Evolutionary conservation across 805 yeast genomes (phyloP).

Genomic region (Priceomyces castillae): DNA sequence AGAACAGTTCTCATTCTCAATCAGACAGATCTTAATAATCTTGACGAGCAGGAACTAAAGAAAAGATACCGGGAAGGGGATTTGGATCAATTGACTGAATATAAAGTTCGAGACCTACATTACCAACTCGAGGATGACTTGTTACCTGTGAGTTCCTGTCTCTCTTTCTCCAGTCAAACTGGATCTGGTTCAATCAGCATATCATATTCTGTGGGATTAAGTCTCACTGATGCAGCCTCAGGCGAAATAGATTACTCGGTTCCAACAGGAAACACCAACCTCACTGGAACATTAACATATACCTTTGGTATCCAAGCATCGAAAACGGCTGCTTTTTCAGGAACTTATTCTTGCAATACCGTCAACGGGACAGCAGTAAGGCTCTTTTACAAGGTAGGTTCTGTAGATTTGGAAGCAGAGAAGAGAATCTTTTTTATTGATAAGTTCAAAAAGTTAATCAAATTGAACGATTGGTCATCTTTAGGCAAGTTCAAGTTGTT

Average conservation of each 20-base stretch:
- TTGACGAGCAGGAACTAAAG: background rate
- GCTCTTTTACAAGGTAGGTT: constrained; percentile 15
- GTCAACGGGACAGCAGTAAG: constrained; percentile 14
- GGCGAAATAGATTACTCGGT: constrained; percentile 3
- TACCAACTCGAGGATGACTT: constrained; percentile 7
- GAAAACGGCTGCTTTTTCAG: constrained; percentile 10
- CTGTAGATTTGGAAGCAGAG: constrained; percentile 9
- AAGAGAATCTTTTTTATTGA: constrained; percentile 10
- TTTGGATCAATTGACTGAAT: background rate
- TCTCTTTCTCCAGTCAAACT: constrained; percentile 6
- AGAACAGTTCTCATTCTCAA: constrained; percentile 12
- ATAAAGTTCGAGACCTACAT: background rate
- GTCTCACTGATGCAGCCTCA: constrained; percentile 4
- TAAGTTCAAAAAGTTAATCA: constrained; percentile 4
- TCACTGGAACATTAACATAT: constrained; percentile 7
- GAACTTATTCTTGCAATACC: constrained; percentile 17
- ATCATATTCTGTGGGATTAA: constrained; percentile 7
- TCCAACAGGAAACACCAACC: constrained; percentile 5
- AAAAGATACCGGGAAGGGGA: background rate
- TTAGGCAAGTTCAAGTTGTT: constrained; percentile 9
- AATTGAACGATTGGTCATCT: constrained; percentile 8
- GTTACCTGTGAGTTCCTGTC: constrained; percentile 15
- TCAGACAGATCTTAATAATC: constrained; percentile 4
- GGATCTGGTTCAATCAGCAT: constrained; percentile 12
- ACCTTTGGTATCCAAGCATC: constrained; percentile 5